Conservation (phyloP, 2,329 filamentous ascomycete species). For the Xylariaceae sp. region DNA sequence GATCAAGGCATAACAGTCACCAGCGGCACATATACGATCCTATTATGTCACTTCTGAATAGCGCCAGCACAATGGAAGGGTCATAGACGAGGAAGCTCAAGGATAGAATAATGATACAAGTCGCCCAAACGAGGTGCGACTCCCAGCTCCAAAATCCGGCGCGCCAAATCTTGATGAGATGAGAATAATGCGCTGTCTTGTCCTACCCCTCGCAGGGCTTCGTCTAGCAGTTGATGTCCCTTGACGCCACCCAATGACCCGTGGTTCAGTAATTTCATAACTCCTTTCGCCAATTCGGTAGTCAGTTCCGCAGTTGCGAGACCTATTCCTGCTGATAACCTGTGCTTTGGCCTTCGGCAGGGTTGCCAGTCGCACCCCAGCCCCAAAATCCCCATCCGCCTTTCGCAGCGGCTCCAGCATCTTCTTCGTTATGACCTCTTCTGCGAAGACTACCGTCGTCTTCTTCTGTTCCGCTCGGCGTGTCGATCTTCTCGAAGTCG, state of each 20-base stretch:
- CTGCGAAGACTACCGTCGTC: constrained; percentile 47
- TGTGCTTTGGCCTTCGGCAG: constrained; percentile 32
- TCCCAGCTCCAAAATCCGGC: constrained; percentile 23
- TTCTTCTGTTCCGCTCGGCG: constrained; percentile 70
- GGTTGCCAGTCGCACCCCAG: constrained; percentile 34
- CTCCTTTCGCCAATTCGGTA: constrained; percentile 21
- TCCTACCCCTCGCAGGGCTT: constrained; percentile 24
- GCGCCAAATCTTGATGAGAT: constrained; percentile 17
- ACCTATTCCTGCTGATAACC: constrained; percentile 34
- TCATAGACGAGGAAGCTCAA: constrained; percentile 18
- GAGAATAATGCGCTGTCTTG: constrained; percentile 17
- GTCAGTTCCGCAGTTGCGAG: neutral
- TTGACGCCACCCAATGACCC: constrained; percentile 26
- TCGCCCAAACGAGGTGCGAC: constrained; percentile 18
- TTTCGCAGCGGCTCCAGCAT: constrained; percentile 8
- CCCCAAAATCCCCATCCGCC: constrained; percentile 38
- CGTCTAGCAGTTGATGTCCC: constrained; percentile 20
- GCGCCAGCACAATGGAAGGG: neutral
- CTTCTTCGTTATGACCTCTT: constrained; percentile 26
- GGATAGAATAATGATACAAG: constrained; percentile 34
- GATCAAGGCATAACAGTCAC: constrained; percentile 18
- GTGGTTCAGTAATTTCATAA: constrained; percentile 20
- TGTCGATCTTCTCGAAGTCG: constrained; percentile 89
- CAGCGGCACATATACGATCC: constrained; percentile 7
- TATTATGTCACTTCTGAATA: constrained; percentile 22